These are phyloP conservation scores for Monilinia fructigena DNA, from an alignment of 2,329 filamentous ascomycete genomes.

Conservation along the genomic window DNA sequence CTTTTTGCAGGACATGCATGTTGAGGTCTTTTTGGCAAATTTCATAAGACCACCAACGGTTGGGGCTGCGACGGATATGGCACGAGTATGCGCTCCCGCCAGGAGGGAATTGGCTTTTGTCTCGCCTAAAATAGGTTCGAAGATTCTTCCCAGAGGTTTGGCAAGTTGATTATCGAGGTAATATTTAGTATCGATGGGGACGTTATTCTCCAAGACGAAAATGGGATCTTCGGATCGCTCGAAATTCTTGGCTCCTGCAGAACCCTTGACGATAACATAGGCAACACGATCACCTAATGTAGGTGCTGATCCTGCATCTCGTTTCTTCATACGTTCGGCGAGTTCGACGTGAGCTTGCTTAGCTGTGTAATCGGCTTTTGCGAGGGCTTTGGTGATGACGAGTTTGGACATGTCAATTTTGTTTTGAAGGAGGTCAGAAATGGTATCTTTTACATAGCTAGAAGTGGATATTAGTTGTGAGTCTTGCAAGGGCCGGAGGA, in stretches of 20 bases:
- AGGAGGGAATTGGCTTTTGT: slow-evolving; percentile 84
- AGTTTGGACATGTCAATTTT: slow-evolving; percentile 99
- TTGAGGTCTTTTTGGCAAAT: slow-evolving; percentile 95
- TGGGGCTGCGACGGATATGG: slow-evolving; percentile 88
- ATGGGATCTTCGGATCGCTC: slow-evolving; percentile 97
- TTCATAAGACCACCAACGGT: slow-evolving; percentile 95
- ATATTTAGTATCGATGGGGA: slow-evolving; percentile 97
- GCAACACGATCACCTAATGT: slow-evolving; percentile 22
- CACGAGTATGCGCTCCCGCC: slow-evolving; percentile 90
- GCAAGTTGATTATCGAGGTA: slow-evolving; percentile 98
- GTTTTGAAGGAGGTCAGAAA: slow-evolving; percentile 92
- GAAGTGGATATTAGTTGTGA: neutral
- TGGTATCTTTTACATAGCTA: slow-evolving; percentile 87
- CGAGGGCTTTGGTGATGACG: slow-evolving; percentile 95
- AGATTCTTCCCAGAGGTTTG: slow-evolving; percentile 91
- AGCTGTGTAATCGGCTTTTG: slow-evolving; percentile 83
- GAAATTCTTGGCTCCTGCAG: slow-evolving; percentile 88
- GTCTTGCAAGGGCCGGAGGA: neutral
- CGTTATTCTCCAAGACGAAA: slow-evolving; percentile 94
- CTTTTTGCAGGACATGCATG: slow-evolving; percentile 99
- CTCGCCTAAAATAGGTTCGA: slow-evolving; percentile 95
- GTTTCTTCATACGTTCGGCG: slow-evolving; percentile 77
- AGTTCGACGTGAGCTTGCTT: slow-evolving; percentile 97
- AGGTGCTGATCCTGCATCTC: slow-evolving; percentile 22
- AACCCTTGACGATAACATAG: slow-evolving; percentile 95